Conservation (phyloP, 768 basidiomycete genomes). For the Calocybe cyanea region DNA sequence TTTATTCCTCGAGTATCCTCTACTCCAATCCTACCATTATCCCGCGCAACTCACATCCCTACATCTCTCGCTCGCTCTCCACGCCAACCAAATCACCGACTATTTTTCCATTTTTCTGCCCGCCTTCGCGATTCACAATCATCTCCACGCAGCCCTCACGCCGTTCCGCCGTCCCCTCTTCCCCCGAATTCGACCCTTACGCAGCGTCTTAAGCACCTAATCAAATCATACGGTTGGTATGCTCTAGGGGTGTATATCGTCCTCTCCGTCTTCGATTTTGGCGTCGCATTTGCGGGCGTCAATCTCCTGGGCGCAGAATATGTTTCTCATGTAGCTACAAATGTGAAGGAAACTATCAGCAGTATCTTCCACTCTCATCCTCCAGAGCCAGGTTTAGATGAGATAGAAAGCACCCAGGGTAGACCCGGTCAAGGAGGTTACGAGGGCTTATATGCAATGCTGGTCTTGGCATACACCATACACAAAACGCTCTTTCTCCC, state of each 20-base stretch:
- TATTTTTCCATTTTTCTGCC: slow-evolving; percentile 46
- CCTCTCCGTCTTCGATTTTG: slow-evolving; percentile 75
- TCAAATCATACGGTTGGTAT: slow-evolving; percentile 94
- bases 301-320: slow-evolving; percentile 88
- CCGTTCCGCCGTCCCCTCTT: slow-evolving; percentile 21
- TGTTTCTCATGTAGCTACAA: slow-evolving; percentile 64
- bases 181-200: slow-evolving; percentile 57
- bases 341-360: slow-evolving; percentile 46
- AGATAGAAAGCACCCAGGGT: slow-evolving; percentile 42
- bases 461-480: slow-evolving; percentile 88
- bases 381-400: slow-evolving; percentile 65
- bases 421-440: slow-evolving; percentile 37
- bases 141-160: slow-evolving; percentile 26
- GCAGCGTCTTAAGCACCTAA: slow-evolving; percentile 73
- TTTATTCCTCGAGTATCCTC: slow-evolving; percentile 41
- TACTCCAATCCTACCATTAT: slow-evolving; percentile 48
- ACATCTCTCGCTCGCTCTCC: slow-evolving; percentile 19
- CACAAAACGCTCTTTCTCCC: slow-evolving; percentile 95
- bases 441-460: slow-evolving; percentile 87
- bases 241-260: slow-evolving; percentile 87
- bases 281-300: slow-evolving; percentile 78
- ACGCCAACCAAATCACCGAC: slow-evolving; percentile 33
- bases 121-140: slow-evolving; percentile 39
- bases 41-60: slow-evolving; percentile 29
- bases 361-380: slow-evolving; percentile 48